Conservation (phyloP, 305 asterid genomes). For the Solanum aculeatissimum region DNA sequence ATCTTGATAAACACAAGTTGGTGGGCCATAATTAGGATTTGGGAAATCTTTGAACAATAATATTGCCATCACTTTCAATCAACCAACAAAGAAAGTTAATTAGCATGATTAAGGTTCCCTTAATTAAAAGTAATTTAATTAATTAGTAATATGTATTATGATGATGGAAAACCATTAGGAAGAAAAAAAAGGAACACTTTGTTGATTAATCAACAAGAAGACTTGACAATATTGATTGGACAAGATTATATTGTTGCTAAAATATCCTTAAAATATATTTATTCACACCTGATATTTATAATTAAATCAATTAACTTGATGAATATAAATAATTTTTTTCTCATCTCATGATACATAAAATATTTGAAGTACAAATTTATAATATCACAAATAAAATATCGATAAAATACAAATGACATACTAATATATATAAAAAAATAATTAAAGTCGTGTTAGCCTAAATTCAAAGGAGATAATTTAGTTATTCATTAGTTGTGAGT, state of each 20-base stretch:
- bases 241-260: not conserved
- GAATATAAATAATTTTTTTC: not conserved
- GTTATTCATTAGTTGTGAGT: not conserved
- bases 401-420: not conserved
- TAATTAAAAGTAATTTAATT: slow-evolving; percentile 10
- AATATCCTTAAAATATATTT: not conserved
- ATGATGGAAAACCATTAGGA: slow-evolving; percentile 67
- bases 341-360: no score
- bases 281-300: not conserved
- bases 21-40: slow-evolving; percentile 55
- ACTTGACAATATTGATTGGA: slow-evolving; percentile 26
- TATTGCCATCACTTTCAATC: slow-evolving; percentile 60
- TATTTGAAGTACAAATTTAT: not conserved
- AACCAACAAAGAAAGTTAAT: slow-evolving; percentile 34
- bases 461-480: not conserved
- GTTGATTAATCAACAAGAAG: slow-evolving; percentile 29
- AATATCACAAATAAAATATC: not conserved
- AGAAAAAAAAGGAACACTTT: slow-evolving; percentile 13
- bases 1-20: slow-evolving; percentile 47
- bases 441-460: not conserved
- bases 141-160: slow-evolving; percentile 3
- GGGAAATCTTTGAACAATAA: slow-evolving; percentile 68
- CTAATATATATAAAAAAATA: not conserved
- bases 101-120: slow-evolving; percentile 42
- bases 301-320: slow-evolving; percentile 15